Conservation (phyloP, 192 early-diverging fungal species). For the Gigaspora rosea region DNA sequence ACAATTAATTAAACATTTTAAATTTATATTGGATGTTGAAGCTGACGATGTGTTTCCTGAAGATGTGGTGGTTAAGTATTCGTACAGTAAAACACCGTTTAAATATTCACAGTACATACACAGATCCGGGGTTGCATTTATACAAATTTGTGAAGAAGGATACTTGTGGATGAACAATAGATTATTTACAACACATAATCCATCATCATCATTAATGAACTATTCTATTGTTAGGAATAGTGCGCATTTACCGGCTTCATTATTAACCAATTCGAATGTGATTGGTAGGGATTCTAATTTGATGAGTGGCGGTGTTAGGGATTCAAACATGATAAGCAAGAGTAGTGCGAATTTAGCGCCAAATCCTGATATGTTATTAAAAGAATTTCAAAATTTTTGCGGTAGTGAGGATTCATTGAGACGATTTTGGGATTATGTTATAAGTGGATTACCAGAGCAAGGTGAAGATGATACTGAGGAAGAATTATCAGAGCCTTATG, state of each 20-base stretch:
- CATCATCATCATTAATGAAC: too few species aligned
- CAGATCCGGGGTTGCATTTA: conserved; percentile 86
- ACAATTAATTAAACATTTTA: conserved; percentile 76
- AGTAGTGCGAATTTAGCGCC: conserved; percentile 34
- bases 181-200: conserved; percentile 58
- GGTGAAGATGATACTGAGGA: not conserved
- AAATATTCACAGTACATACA: conserved; percentile 90
- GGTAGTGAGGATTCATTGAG: conserved; percentile 54
- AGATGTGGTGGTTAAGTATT: conserved; percentile 55
- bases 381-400: conserved; percentile 65
- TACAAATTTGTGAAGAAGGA: conserved; percentile 81
- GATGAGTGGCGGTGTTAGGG: too few species aligned
- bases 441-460: conserved; percentile 9
- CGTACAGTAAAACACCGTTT: conserved; percentile 65
- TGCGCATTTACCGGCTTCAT: conserved; percentile 16
- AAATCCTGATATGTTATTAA: conserved; percentile 61
- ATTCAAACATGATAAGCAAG: conserved; percentile 17
- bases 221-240: too few species aligned
- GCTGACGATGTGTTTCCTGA: conserved; percentile 75
- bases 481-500: too few species aligned
- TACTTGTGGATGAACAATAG: conserved; percentile 92
- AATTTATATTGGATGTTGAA: conserved; percentile 94
- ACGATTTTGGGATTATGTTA: conserved; percentile 65
- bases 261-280: conserved; percentile 10
- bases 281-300: too few species aligned